Evolutionary conservation across 2,329 filamentous ascomycete genomes (phyloP).

Genomic region (Arachnomyces sp.): DNA sequence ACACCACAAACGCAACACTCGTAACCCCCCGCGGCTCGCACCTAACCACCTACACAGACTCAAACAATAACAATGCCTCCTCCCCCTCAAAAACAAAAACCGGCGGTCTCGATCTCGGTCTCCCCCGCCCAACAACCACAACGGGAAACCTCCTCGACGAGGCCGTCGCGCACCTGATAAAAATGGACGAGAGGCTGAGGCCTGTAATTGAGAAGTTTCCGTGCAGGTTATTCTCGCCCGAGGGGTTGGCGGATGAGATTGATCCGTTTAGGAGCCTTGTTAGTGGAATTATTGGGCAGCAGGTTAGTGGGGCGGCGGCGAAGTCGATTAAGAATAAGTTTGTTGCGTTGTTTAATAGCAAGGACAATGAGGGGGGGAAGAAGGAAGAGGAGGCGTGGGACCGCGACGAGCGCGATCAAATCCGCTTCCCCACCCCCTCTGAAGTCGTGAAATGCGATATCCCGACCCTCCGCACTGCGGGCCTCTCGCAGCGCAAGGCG

Average conservation of each 20-base stretch:
- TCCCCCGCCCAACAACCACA: conserved; percentile 45
- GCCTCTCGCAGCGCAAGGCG: conserved; percentile 87
- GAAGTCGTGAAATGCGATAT: conserved; percentile 59
- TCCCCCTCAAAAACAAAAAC: conserved; percentile 31
- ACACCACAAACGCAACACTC: conserved; percentile 40
- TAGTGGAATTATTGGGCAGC: conserved; percentile 89
- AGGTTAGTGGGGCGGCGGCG: conserved; percentile 88
- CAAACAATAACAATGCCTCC: conserved; percentile 7
- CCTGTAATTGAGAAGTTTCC: conserved; percentile 63
- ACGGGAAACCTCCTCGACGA: conserved; percentile 65
- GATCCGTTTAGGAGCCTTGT: conserved; percentile 80
- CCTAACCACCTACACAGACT: conserved; percentile 40
- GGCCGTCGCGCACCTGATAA: conserved; percentile 65
- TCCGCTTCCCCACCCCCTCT: conserved; percentile 65
- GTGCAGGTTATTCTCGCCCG: conserved; percentile 71
- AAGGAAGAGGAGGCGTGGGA: conserved; percentile 10
- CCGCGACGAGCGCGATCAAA: neutral
- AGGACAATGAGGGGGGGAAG: conserved; percentile 1
- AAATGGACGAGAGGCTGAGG: conserved; percentile 62
- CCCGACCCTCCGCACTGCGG: conserved; percentile 66
- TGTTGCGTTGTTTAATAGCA: conserved; percentile 56
- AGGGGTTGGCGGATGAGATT: conserved; percentile 72
- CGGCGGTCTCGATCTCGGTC: conserved; percentile 24
- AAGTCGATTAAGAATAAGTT: conserved; percentile 83
- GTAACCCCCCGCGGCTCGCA: conserved; percentile 40